Conservation (phyloP, 805 yeast species). For the Spencermartinsiella europaea region DNA sequence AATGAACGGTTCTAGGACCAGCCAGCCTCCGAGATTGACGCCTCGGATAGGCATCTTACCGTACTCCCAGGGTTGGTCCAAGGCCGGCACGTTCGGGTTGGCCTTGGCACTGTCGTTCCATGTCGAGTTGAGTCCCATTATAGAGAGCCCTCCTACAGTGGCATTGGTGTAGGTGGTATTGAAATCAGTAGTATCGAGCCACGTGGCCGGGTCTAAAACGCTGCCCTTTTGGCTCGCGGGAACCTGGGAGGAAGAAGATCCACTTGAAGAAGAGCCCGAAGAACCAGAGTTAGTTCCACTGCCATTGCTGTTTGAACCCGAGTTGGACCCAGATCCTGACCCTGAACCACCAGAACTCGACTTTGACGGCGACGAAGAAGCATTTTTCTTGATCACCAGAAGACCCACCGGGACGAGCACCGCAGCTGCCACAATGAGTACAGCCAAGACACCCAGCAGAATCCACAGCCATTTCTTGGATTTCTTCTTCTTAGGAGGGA, state of each 20-base stretch:
- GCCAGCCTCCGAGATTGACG: conserved; percentile 86
- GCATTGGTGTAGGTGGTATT: conserved; percentile 32
- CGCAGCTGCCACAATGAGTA: conserved; percentile 23
- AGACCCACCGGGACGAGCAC: conserved; percentile 29
- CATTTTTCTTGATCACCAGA: conserved; percentile 20
- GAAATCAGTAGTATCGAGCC: conserved; percentile 32
- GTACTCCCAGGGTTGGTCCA: conserved; percentile 26
- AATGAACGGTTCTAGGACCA: conserved; percentile 77
- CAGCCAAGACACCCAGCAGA: conserved; percentile 7
- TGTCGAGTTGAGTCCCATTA: conserved; percentile 33
- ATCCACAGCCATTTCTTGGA: background rate
- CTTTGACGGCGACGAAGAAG: conserved; percentile 2
- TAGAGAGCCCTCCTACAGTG: conserved; percentile 31
- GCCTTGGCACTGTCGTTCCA: conserved; percentile 29
- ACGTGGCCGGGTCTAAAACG: conserved; percentile 28
- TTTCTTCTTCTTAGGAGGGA: conserved; percentile 5
- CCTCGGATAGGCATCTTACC: conserved; percentile 44
- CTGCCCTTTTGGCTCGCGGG: conserved; percentile 27
- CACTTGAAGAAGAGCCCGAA: conserved; percentile 2
- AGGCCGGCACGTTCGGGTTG: conserved; percentile 27
- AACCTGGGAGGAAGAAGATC: conserved; percentile 5
- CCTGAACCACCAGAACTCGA: conserved; percentile 5
- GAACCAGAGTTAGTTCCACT: background rate
- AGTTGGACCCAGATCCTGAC: conserved; percentile 4
- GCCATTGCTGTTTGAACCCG: too few species aligned